Evolutionary conservation across 2,329 filamentous ascomycete genomes (phyloP).

Genomic region (Penicillium sp.): DNA sequence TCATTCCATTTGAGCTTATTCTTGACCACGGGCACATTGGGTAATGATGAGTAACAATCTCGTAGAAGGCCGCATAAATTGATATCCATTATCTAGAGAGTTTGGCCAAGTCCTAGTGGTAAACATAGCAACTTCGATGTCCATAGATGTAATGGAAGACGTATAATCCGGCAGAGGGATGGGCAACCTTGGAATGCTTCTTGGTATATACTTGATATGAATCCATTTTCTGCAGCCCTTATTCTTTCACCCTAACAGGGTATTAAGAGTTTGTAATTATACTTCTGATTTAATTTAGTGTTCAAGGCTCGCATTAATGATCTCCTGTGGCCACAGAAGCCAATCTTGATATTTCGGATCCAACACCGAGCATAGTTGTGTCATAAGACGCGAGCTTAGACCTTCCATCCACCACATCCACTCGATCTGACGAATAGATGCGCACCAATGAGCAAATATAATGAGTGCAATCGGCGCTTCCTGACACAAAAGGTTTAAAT

Average conservation of each 20-base stretch:
- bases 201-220: not conserved
- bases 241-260: no score
- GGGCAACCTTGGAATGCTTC: no score
- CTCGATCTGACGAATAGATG: conserved; percentile 14
- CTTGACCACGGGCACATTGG: no score
- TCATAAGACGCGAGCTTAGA: conserved; percentile 10
- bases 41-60: no score
- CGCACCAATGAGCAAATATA: conserved; percentile 19
- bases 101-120: no score
- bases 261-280: not conserved
- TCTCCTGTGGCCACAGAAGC: conserved; percentile 17
- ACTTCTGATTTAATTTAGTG: no score
- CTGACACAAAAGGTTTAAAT: conserved; percentile 3
- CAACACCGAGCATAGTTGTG: conserved; percentile 10
- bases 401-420: conserved; percentile 24
- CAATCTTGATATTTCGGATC: conserved; percentile 11
- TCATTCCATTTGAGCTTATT: no score
- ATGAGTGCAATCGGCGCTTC: conserved; percentile 13
- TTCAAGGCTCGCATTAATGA: not conserved
- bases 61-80: no score
- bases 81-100: no score
- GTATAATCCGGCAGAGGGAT: not conserved
- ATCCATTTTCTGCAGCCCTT: not conserved
- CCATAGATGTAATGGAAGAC: not conserved
- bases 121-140: not conserved